Evolutionary conservation across 2,329 filamentous ascomycete genomes (phyloP).

Genomic region (Amphichorda felina): DNA sequence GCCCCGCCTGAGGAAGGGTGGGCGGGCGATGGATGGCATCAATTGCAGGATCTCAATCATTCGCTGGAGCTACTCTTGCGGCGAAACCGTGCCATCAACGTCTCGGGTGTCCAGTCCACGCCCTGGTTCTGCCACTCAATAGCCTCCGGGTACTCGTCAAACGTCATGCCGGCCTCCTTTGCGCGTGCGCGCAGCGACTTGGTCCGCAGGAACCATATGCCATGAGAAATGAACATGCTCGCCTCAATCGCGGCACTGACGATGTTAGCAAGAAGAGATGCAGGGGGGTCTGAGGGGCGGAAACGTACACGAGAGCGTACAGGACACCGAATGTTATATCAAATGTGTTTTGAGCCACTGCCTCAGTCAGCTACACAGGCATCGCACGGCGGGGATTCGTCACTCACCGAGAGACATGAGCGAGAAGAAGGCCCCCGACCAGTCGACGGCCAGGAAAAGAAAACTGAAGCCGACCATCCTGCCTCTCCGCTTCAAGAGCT

Average conservation of each 20-base stretch:
- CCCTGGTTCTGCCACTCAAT: slow-evolving; percentile 1
- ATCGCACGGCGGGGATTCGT: neutral
- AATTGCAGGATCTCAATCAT: too few species aligned
- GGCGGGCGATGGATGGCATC: too few species aligned
- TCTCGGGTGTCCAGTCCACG: neutral
- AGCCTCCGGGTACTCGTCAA: neutral
- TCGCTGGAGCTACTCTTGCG: too few species aligned
- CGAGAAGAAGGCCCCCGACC: neutral
- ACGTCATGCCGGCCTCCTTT: neutral
- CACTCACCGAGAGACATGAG: slow-evolving; percentile 1
- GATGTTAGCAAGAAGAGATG: neutral
- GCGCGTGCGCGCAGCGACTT: neutral
- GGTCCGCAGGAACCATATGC: neutral
- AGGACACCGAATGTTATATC: neutral
- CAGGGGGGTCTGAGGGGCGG: neutral
- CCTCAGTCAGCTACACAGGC: neutral
- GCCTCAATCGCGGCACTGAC: neutral
- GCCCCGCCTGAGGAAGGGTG: too few species aligned
- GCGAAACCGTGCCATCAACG: neutral
- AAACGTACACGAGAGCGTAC: slow-evolving; percentile 1
- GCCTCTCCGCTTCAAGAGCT: neutral
- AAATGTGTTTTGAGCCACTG: neutral
- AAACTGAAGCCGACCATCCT: neutral
- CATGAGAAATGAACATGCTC: neutral
- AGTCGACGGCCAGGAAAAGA: slow-evolving; percentile 1